Base-by-base conservation (phyloP, 2,329 filamentous ascomycete genomes). In the Podosphaera leucotricha region DNA sequence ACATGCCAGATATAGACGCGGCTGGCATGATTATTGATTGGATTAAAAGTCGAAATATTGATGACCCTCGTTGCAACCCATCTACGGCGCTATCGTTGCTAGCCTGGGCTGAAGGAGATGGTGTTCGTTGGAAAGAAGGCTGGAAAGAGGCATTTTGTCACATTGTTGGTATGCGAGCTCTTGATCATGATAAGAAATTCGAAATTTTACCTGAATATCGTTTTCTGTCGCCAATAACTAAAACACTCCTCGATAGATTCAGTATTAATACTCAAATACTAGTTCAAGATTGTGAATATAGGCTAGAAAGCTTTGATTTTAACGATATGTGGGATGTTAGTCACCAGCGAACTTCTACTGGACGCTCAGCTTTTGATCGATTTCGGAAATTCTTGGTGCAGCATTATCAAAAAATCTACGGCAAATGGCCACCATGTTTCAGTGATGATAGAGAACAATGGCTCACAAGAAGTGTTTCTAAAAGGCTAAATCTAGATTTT, bases 111-210 rank as follows among this genome's bases (percentile, higher is more conserved):
- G 78, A 82, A 51, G 64, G 64, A n/a, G 63, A 67, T 2, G 66
- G 63, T 16, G 69, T 80, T 10, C 50, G 48, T 11, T 79, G 76
- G 74, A 66, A 72, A 38, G 71, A 76, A 49, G 75, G 76, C 1
- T 83, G 76, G 66, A 65, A 70, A 15, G 77, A 81, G 55, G 67
- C 68, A 21, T 83, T 79, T 51, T 62, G 73, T 6, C 77, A 83
- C 54, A 71, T 72, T 49, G 70, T 69, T 2, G 78, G 78, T 21
- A 72, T 80, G 67, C 75, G 68, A 24, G 39, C 22, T 28, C 21
- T 26, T 18, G 22, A 41, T n/a, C 21, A 16, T 26, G 39, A 41
- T 54, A 62, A 59, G 24, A 49, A 49, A 20, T 57, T 75, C n/a
- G 68, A 74, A 48, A 50, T 52, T 3, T 65, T 63, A 19, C 59